These are phyloP conservation scores for Trypanosoma congolense DNA, from an alignment of 208 protist genomes.

Conservation along the genomic window DNA sequence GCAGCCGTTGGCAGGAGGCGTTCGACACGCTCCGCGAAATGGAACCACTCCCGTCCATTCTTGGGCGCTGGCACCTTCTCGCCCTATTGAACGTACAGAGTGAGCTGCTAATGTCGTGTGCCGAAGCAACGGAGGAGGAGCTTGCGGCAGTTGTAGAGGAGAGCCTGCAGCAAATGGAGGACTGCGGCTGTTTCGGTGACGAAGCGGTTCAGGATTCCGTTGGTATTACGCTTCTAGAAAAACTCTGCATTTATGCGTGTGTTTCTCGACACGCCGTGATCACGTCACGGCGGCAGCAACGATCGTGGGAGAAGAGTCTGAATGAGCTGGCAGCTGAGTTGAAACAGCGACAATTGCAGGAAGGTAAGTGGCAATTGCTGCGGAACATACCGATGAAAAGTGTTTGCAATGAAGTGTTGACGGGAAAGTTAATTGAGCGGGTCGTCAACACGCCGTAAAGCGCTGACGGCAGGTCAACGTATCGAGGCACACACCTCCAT, in stretches of 20 bases:
- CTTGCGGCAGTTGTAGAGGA: conserved; percentile 10
- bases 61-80: conserved; percentile 16
- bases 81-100: conserved; percentile 13
- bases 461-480: background rate
- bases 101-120: conserved; percentile 12
- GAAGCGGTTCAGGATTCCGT: conserved; percentile 17
- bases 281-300: background rate
- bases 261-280: conserved; percentile 8
- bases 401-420: conserved; percentile 19
- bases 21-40: conserved; percentile 6
- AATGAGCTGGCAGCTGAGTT: conserved; percentile 4
- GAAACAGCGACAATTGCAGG: conserved; percentile 16
- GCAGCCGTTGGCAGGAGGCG: conserved; percentile 20
- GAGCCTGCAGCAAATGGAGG: conserved; percentile 14
- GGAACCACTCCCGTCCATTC: conserved; percentile 2
- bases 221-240: conserved; percentile 16
- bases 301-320: conserved; percentile 8
- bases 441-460: conserved; percentile 1
- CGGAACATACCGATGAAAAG: conserved; percentile 11
- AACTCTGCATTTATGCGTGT: conserved; percentile 18
- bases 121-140: conserved; percentile 7
- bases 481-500: background rate
- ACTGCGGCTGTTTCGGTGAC: conserved; percentile 17
- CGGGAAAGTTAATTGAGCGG: conserved; percentile 9
- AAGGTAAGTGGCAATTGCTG: conserved; percentile 21